phyloP scores from a whole-genome alignment of 192 early-diverging fungal genomes.

The Umbelopsis isabellina region DNA sequence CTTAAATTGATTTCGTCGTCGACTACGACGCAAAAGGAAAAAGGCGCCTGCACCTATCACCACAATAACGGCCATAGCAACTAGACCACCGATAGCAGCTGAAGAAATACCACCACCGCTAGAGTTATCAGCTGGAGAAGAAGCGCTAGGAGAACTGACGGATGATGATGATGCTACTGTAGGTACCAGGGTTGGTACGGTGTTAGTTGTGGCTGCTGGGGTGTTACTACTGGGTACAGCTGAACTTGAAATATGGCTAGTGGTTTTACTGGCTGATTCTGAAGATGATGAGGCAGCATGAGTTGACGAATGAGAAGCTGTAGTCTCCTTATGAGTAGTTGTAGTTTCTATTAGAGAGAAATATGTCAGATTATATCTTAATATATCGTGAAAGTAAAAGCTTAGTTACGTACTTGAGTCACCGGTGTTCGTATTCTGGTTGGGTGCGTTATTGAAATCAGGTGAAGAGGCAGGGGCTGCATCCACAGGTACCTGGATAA shows the following conservation, averaged over 20 bases:
- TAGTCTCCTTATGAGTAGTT: not conserved
- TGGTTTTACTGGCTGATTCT: not conserved
- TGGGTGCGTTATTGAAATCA: not conserved
- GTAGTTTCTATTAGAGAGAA: not conserved
- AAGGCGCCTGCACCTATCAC: conserved; percentile 25
- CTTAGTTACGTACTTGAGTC: too few species aligned
- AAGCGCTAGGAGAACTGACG: not conserved
- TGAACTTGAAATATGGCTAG: conserved; percentile 1
- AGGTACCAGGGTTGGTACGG: conserved; percentile 1
- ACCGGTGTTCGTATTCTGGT: not conserved
- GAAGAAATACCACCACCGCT: conserved; percentile 3
- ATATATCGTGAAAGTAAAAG: too few species aligned
- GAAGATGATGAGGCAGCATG: conserved; percentile 3
- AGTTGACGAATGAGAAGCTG: not conserved
- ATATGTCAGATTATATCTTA: too few species aligned
- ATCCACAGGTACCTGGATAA: not conserved
- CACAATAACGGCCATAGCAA: conserved; percentile 16
- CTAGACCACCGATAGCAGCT: conserved; percentile 29
- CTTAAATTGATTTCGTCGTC: conserved; percentile 9
- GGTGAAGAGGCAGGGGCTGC: not conserved
- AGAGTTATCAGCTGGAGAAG: not conserved
- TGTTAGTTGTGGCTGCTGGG: not conserved
- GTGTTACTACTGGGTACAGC: not conserved
- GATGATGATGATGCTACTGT: conserved; percentile 1
- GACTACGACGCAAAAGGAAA: conserved; percentile 23